These are phyloP conservation scores for Cymbopogon citratus DNA, from an alignment of 176 grass and related monocot genomes.

Conservation along the genomic window DNA sequence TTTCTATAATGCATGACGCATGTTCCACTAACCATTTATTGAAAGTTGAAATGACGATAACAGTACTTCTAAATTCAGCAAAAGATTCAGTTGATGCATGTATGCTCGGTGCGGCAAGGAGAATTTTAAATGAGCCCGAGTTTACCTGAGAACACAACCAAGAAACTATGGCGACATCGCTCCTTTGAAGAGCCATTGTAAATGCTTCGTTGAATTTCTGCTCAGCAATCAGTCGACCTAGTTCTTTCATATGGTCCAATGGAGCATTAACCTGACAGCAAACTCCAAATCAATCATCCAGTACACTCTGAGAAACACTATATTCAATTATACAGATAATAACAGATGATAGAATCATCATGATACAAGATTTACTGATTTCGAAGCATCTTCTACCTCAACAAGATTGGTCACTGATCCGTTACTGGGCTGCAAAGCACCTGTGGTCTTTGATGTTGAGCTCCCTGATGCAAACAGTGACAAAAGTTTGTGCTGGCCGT, in stretches of 20 bases:
- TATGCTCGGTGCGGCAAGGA: neutral
- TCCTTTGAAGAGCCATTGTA: conserved; percentile 91
- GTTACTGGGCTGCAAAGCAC: conserved; percentile 49
- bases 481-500: conserved; percentile 79
- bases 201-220: conserved; percentile 82
- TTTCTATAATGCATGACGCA: neutral
- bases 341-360: neutral
- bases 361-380: neutral
- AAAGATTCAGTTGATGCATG: neutral
- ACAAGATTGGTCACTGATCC: conserved; percentile 50
- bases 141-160: conserved; percentile 88
- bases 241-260: conserved; percentile 65
- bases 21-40: conserved; percentile 3
- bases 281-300: conserved; percentile 21
- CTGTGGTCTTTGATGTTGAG: conserved; percentile 33
- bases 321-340: neutral
- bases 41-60: neutral
- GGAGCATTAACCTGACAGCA: conserved; percentile 64
- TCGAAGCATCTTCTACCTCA: conserved; percentile 39
- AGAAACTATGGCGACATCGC: conserved; percentile 79
- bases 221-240: conserved; percentile 62
- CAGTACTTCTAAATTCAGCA: neutral
- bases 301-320: neutral
- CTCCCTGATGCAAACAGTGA: conserved; percentile 56
- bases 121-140: neutral